Evolutionary conservation across 176 grass and related monocot genomes (phyloP).

Genomic region (Raddia guianensis): DNA sequence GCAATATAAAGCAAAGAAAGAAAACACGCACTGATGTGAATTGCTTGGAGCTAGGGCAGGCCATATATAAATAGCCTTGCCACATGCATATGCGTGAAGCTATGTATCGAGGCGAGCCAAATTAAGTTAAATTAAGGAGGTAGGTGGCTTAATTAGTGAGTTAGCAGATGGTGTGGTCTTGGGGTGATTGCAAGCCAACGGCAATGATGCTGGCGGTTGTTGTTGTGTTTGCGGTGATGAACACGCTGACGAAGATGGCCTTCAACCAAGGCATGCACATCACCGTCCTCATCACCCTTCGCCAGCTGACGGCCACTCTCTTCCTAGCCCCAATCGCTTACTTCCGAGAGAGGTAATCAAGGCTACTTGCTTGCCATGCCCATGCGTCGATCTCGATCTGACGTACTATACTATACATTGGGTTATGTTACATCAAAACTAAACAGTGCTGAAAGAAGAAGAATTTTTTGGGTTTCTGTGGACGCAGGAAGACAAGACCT

Average conservation of each 20-base stretch:
- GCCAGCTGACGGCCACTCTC: constrained; percentile 58
- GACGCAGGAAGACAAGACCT: constrained; percentile 69
- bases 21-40: neutral
- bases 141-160: too few species aligned
- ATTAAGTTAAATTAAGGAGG: too few species aligned
- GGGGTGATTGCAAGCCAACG: constrained; percentile 45
- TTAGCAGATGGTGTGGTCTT: neutral
- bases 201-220: constrained; percentile 54
- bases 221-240: constrained; percentile 54
- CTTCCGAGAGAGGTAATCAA: constrained; percentile 63
- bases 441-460: too few species aligned
- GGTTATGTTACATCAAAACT: too few species aligned
- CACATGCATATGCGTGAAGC: neutral
- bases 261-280: constrained; percentile 71
- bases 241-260: constrained; percentile 64
- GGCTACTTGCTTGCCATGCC: too few species aligned
- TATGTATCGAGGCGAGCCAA: too few species aligned
- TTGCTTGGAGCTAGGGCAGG: neutral
- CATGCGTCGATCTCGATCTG: too few species aligned
- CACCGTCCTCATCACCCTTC: constrained; percentile 69
- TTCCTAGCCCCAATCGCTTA: constrained; percentile 77
- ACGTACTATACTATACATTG: too few species aligned
- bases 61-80: constrained; percentile 36
- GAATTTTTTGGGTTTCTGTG: neutral
- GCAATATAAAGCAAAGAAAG: neutral